Evolutionary conservation across 768 basidiomycete genomes (phyloP), one percentile per base, ranked within the genome.

Genomic region (Xerocomus brunneocitrinus): DNA sequence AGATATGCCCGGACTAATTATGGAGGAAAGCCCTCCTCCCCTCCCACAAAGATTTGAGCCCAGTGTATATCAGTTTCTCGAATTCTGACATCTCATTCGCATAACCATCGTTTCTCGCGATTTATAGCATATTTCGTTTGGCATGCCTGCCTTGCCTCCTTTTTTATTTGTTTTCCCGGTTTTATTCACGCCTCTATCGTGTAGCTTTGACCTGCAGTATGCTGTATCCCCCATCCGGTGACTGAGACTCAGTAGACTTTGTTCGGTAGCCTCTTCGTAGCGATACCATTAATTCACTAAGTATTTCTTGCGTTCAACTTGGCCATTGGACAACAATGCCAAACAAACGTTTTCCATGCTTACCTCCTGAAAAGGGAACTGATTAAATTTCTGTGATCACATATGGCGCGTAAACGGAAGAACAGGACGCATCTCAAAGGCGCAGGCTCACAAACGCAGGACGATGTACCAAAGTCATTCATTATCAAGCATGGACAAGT

Each of bases 401-500:
- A 52, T 54, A 58, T 92, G 90, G 87, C 76, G 19, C 85, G 83
- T 50, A 78, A 75, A 76, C 81, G 87, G 58, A 92, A 92, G 68
- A 84, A 83, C 66, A 79, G 89, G 59, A 92, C 90, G 0, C 90
- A 92, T 73, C 74, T 89, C 67, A 91, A 90, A 62, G 81, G 78
- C 12, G 71, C 73, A 39, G 68, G 69, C 2, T 67, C 74, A 12
- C 66, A 69, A 12, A 55, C 70, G 10, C 64, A 67, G 24, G 70
- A 72, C 3, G 73, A 69, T 54, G 72, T 72, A 0, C 95, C 95
- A 4, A 95, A 90, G 73, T 94, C 93, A 0, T 98, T 99, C 65
- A 89, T 99, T 54, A 90, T 99, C 67, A 95, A 95, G 70, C 91
- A 95, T 73, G 97, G 97, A 38, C 84, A 86, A 53, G 94, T 98